A percentile compares a stretch with the other conserved stretches of the same genome.
These are phyloP conservation scores for Ceratobasidium sp. DNA, from an alignment of 1,284 basidiomycete genomes.

Conservation along the genomic window DNA sequence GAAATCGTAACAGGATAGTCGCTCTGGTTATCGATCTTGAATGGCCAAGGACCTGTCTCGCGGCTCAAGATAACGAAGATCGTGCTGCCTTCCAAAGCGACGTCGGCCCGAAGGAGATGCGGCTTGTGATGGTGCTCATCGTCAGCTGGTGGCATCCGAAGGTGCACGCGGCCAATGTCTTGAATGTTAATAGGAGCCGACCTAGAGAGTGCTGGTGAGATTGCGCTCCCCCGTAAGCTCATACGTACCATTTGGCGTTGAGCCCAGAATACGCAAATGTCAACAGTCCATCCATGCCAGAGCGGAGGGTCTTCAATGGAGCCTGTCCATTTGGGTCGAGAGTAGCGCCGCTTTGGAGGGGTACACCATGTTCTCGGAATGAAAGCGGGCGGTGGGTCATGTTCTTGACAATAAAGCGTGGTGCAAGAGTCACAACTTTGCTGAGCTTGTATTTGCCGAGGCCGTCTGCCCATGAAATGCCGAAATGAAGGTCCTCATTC, in stretches of 20 bases:
- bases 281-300: conserved; percentile 72
- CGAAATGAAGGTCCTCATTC: conserved; percentile 81
- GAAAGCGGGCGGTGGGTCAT: conserved; percentile 71
- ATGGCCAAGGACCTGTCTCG: conserved; percentile 84
- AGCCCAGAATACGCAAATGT: conserved; percentile 86
- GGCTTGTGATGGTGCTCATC: conserved; percentile 53
- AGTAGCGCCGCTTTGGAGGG: conserved; percentile 69
- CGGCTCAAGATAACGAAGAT: conserved; percentile 82
- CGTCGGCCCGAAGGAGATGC: conserved; percentile 80
- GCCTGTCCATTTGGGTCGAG: conserved; percentile 73
- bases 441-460: conserved; percentile 95
- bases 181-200: conserved; percentile 91
- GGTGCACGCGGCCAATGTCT: conserved; percentile 85
- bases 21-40: conserved; percentile 89
- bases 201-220: conserved; percentile 58
- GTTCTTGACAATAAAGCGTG: conserved; percentile 92
- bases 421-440: conserved; percentile 91
- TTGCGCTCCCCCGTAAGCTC: not conserved
- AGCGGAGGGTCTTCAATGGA: conserved; percentile 73
- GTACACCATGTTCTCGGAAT: conserved; percentile 84
- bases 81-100: conserved; percentile 84
- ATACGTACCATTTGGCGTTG: conserved; percentile 79
- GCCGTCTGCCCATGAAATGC: conserved; percentile 92
- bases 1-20: conserved; percentile 73
- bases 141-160: conserved; percentile 65